Evolutionary conservation across 192 early-diverging fungal genomes (phyloP), one percentile per base, ranked within the genome.

Genomic region (Coemansia sp.): DNA sequence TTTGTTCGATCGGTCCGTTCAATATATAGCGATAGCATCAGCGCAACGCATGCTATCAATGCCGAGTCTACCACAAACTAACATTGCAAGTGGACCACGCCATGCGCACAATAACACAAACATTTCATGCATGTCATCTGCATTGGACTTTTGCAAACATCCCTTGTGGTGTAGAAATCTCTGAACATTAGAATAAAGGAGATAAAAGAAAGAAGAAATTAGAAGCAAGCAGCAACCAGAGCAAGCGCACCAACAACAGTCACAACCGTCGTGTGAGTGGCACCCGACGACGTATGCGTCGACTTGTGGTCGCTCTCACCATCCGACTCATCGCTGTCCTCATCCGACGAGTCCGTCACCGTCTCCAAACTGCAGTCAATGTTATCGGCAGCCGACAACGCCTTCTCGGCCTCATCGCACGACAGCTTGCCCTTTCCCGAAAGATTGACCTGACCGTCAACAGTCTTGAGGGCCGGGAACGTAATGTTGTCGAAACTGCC

Each of bases 401-500:
- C 67, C 52, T 55, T 50, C 59, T 57, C 44, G 38, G 78, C 72
- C 20, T 62, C 58, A 10, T 63, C 60, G 60, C 87, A 89, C 40
- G 77, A 68, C 62, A 90, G 65, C 26, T 50, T 75, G 59, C 85
- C 86, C 19, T 82, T 84, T n/a, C 87, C 87, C 47, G 79, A 74
- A n/a, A 91, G 61, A 59, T 72, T 79, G 78, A 87, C 84, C 25
- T 80, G 83, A 20, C 89, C 87, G 34, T 85, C 81, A 21, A 90
- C 82, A 12, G 77, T 68, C 52, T 78, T 69, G 46, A 90, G 78
- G 63, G 42, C 54, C 76, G 85, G 59, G 87, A 74, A 63, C 63
- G 68, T 70, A 14, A 88, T 63, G 60, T 85, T 84, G 56, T 82
- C 80, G 60, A 89, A 87, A n/a, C 69, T 67, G 22, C 89, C 89